These are phyloP conservation scores for Aureoboletus auriporus DNA, from an alignment of 768 basidiomycete species.

Conservation along the genomic window DNA sequence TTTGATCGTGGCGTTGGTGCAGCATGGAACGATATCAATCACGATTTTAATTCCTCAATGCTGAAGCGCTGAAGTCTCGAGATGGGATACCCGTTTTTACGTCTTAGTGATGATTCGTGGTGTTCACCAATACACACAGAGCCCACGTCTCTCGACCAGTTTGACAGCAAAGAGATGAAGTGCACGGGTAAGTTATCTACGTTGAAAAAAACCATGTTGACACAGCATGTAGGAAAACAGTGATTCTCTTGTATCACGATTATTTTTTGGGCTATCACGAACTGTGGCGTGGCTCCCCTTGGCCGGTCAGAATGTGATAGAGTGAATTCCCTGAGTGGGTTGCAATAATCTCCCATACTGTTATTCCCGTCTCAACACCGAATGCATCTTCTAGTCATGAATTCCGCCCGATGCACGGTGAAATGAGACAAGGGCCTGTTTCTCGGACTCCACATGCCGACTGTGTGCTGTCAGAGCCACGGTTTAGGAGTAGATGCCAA, in stretches of 20 bases:
- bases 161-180: constrained; percentile 1
- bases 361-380: background rate
- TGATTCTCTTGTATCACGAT: background rate
- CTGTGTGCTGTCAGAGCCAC: constrained; percentile 1
- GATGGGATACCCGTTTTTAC: background rate
- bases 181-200: background rate
- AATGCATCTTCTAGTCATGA: constrained; percentile 6
- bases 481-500: background rate
- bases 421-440: constrained; percentile 1
- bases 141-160: background rate
- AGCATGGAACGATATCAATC: constrained; percentile 3
- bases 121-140: constrained; percentile 12
- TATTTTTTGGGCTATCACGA: background rate
- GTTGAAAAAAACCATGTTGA: background rate
- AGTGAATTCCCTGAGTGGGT: background rate
- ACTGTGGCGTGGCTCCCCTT: background rate
- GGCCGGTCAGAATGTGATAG: background rate
- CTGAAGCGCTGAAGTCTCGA: background rate
- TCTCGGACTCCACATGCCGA: background rate
- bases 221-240: constrained; percentile 2
- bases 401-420: background rate
- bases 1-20: constrained; percentile 15
- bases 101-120: background rate
- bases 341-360: background rate
- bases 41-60: background rate